These are phyloP conservation scores for Begonia peltatifolia DNA, from an alignment of 306 rosid genomes.

Conservation along the genomic window DNA sequence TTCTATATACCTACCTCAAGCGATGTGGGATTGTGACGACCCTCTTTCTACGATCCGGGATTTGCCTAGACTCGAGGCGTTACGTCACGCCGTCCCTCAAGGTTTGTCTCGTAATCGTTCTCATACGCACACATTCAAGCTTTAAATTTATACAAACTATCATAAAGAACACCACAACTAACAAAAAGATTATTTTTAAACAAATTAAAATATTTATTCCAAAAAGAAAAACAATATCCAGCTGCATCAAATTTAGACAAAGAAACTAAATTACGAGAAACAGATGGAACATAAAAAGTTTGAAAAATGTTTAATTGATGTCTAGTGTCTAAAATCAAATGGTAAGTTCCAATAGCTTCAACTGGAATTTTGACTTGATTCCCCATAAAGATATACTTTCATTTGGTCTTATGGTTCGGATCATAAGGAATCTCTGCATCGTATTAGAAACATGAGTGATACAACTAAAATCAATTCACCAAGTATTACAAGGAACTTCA, in stretches of 20 bases:
- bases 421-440: background rate
- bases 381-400: background rate
- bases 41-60: too few relatives aligned
- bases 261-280: conserved; percentile 1
- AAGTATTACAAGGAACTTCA: too few relatives aligned
- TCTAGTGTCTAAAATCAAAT: background rate
- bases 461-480: too few relatives aligned
- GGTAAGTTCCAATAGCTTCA: background rate
- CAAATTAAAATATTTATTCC: background rate
- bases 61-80: background rate
- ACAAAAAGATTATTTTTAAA: background rate
- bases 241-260: background rate
- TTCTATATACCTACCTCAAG: background rate
- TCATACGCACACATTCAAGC: too few relatives aligned
- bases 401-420: background rate
- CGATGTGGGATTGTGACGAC: too few relatives aligned
- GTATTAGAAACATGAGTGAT: too few relatives aligned
- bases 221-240: background rate
- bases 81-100: background rate
- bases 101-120: too few relatives aligned
- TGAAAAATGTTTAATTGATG: conserved; percentile 1
- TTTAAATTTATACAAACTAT: background rate
- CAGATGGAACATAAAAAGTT: background rate
- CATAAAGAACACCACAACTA: background rate
- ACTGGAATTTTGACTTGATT: background rate